These are phyloP conservation scores for Phoma sp. DNA, from an alignment of 2,329 filamentous ascomycete genomes.

Conservation along the genomic window DNA sequence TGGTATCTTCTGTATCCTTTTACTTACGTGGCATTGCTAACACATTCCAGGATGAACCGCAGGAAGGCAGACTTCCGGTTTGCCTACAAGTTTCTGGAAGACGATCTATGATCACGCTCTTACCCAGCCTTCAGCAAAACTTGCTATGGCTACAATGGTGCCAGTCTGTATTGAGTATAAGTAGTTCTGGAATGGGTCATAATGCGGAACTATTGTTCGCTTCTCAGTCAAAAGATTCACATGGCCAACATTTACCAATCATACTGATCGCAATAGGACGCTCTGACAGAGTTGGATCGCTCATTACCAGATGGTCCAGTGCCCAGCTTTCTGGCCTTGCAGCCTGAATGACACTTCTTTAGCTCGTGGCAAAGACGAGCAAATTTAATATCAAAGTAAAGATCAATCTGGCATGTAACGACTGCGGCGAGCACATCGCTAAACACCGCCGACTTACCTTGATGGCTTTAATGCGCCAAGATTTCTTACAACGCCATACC, in stretches of 20 bases:
- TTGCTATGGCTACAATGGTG: constrained; percentile 21
- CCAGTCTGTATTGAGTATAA: constrained; percentile 44
- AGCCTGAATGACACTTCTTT: background rate
- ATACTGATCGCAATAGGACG: background rate
- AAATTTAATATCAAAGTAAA: background rate
- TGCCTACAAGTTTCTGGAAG: constrained; percentile 95
- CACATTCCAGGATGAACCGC: constrained; percentile 87
- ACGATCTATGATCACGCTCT: constrained; percentile 70
- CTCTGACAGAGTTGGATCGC: background rate
- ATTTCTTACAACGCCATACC: background rate
- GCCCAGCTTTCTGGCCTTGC: background rate
- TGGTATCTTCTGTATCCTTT: background rate
- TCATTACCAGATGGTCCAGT: background rate
- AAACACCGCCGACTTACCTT: background rate
- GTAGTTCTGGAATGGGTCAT: constrained; percentile 41
- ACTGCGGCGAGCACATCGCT: background rate
- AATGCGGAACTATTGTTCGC: constrained; percentile 29
- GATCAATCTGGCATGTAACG: background rate
- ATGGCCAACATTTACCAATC: constrained; percentile 5
- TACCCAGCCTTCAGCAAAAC: constrained; percentile 1
- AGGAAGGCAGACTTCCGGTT: constrained; percentile 98
- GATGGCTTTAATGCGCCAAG: background rate
- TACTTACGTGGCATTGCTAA: constrained; percentile 26
- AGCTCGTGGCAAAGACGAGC: background rate
- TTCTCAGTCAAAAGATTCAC: constrained; percentile 16